These are phyloP conservation scores for Fragilaria radians DNA, from an alignment of 108 stramenopile genomes.

Conservation along the genomic window DNA sequence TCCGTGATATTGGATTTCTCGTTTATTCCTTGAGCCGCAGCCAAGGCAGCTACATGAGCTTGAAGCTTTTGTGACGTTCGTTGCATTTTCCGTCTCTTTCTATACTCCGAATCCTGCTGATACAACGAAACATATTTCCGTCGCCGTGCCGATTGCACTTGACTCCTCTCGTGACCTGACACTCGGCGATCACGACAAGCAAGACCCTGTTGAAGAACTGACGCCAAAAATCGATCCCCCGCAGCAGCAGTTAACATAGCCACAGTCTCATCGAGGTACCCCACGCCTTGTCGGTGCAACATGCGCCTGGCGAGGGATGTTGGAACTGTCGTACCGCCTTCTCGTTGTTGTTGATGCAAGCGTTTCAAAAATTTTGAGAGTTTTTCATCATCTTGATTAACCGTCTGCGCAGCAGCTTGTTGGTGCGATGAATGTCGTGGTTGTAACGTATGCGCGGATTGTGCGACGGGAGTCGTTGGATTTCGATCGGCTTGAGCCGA, in stretches of 20 bases:
- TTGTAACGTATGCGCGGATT: neutral
- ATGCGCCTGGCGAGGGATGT: conserved; percentile 65
- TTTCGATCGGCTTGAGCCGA: neutral
- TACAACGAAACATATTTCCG: conserved; percentile 49
- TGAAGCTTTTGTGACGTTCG: conserved; percentile 19
- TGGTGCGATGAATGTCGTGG: conserved; percentile 18
- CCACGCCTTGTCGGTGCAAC: conserved; percentile 69
- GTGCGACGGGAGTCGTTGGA: conserved; percentile 2
- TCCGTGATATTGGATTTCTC: conserved; percentile 10
- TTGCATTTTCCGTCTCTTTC: conserved; percentile 33
- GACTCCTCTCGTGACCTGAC: conserved; percentile 51
- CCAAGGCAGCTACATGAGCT: conserved; percentile 21
- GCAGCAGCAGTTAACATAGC: conserved; percentile 57
- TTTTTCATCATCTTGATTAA: conserved; percentile 32
- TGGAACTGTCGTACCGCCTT: conserved; percentile 59
- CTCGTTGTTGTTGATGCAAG: conserved; percentile 29
- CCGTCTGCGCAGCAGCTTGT: conserved; percentile 23
- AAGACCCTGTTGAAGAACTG: conserved; percentile 66
- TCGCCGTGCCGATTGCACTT: conserved; percentile 32
- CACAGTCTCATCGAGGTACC: conserved; percentile 70
- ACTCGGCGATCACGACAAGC: conserved; percentile 78
- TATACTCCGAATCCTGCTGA: conserved; percentile 30
- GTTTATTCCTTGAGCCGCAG: conserved; percentile 24
- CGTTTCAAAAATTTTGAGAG: conserved; percentile 22
- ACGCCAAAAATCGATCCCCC: conserved; percentile 78